A percentile compares a stretch with the other conserved stretches of the same genome.
phyloP scores from a whole-genome alignment of 371 early-diverging fungal genomes.

The Parasitella parasitica region DNA sequence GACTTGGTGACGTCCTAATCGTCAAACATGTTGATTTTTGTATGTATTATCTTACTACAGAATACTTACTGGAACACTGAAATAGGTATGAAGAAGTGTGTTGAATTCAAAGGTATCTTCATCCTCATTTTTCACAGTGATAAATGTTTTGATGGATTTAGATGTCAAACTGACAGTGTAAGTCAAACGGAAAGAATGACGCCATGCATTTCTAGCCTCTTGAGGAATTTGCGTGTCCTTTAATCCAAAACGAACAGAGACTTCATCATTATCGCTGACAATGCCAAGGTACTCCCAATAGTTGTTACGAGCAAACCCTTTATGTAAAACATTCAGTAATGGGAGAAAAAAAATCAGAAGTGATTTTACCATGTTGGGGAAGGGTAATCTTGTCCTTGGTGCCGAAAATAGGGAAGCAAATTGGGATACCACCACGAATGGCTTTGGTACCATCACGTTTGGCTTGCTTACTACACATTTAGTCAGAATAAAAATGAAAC shows the following conservation, averaged over 20 bases:
- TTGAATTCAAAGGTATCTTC: slow-evolving; percentile 76
- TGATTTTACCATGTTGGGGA: slow-evolving; percentile 63
- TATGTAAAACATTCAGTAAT: slow-evolving; percentile 28
- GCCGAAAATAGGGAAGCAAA: slow-evolving; percentile 87
- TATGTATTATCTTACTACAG: background rate
- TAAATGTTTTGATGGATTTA: slow-evolving; percentile 64
- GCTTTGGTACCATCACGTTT: slow-evolving; percentile 80
- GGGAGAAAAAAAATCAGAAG: background rate
- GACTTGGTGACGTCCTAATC: slow-evolving; percentile 61
- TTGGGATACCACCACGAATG: slow-evolving; percentile 83
- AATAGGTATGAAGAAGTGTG: slow-evolving; percentile 90
- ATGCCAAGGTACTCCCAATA: slow-evolving; percentile 67
- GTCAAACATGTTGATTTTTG: background rate
- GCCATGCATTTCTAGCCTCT: slow-evolving; percentile 60
- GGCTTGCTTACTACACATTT: slow-evolving; percentile 56
- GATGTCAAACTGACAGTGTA: slow-evolving; percentile 81
- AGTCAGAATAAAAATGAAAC: background rate
- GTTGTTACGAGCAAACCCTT: slow-evolving; percentile 86
- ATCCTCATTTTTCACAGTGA: slow-evolving; percentile 74
- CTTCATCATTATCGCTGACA: slow-evolving; percentile 56
- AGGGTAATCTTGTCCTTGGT: slow-evolving; percentile 56
- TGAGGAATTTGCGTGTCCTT: slow-evolving; percentile 60
- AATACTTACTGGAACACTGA: slow-evolving; percentile 63
- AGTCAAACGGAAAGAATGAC: slow-evolving; percentile 72
- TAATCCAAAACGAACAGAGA: slow-evolving; percentile 69